These are phyloP conservation scores for Quercus berberidifolia DNA, from an alignment of 306 rosid species.

Conservation along the genomic window DNA sequence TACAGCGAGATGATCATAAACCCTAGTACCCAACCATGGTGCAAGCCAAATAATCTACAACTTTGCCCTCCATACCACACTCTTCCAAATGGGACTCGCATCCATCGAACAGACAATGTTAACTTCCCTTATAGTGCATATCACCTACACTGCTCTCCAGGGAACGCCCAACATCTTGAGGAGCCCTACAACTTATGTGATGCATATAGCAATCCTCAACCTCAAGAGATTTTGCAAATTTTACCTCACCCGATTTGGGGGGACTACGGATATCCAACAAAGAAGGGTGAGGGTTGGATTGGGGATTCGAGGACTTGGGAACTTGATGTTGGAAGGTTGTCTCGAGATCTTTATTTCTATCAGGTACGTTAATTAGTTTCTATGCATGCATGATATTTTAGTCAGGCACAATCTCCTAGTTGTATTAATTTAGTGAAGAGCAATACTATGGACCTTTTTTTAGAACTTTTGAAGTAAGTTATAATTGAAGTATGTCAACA, in stretches of 20 bases:
- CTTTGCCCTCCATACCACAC: conserved; percentile 61
- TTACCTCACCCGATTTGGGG: conserved; percentile 64
- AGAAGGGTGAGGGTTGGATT: conserved; percentile 56
- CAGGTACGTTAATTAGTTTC: conserved; percentile 26
- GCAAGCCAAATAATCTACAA: conserved; percentile 26
- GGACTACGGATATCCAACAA: conserved; percentile 55
- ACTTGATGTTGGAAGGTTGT: conserved; percentile 63
- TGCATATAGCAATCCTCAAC: conserved; percentile 60
- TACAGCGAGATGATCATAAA: conserved; percentile 77
- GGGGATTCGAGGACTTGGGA: conserved; percentile 66
- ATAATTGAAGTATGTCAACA: too few relatives aligned
- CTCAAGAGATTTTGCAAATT: conserved; percentile 65
- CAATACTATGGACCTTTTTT: too few relatives aligned
- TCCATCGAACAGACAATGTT: conserved; percentile 35
- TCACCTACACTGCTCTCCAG: conserved; percentile 50
- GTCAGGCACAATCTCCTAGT: too few relatives aligned
- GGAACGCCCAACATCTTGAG: conserved; percentile 45
- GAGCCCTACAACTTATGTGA: conserved; percentile 38
- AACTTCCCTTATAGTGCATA: conserved; percentile 57
- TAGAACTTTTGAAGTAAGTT: too few relatives aligned
- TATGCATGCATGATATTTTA: too few relatives aligned
- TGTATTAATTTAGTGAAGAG: too few relatives aligned
- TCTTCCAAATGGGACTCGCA: conserved; percentile 42
- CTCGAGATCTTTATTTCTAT: conserved; percentile 57
- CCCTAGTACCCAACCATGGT: conserved; percentile 40